Evolutionary conservation across 2,329 filamentous ascomycete genomes (phyloP), one percentile per base, ranked within the genome.

Genomic region (Herpotrichia juniperi): DNA sequence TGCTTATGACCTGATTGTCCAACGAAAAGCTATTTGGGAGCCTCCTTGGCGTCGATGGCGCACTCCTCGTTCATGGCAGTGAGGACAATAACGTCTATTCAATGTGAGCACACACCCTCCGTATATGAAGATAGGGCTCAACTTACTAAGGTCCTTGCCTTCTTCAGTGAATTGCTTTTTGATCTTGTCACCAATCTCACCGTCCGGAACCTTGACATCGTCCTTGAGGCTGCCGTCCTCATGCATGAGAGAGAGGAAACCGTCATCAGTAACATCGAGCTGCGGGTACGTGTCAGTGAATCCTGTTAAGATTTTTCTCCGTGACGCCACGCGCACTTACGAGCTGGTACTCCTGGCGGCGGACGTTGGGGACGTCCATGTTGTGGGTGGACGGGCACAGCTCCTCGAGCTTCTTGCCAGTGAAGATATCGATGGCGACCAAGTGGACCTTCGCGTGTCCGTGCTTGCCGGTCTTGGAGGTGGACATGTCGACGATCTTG

Each of bases 401-500:
- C 83, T 99, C 96, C 85, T 99, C 94, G 67, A 96, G 86, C 88
- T 99, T 99, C 91, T 97, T 99, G 87, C 85, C 85, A 66, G 93
- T 99, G 89, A 99, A 99, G 84, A 99, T 97, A 79, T 99, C 94
- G 78, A 96, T 87, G 76, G 92, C 94, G 74, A 97, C 89, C 72
- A 99, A 83, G 83, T 99, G 93, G 79, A 99, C 94, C 89, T 99
- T 99, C 83, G 94, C 94, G 90, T 99, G 96, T 80, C 94, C 94
- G 90, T 99, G 94, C 91, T 99, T 99, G 83, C 94, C 94, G 69
- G 94, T 99, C 93, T 99, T 99, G 80, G 94, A 99, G 84, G 94
- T 99, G 69, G 92, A 96, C 96, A 99, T 99, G 77, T 99, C 94
- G 80, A 97, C 91, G 74, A 99, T 99, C 90, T 97, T 99, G 93